Evolutionary conservation across 2,329 filamentous ascomycete species (phyloP).

Genomic region (Phaeomoniella chlamydospora): DNA sequence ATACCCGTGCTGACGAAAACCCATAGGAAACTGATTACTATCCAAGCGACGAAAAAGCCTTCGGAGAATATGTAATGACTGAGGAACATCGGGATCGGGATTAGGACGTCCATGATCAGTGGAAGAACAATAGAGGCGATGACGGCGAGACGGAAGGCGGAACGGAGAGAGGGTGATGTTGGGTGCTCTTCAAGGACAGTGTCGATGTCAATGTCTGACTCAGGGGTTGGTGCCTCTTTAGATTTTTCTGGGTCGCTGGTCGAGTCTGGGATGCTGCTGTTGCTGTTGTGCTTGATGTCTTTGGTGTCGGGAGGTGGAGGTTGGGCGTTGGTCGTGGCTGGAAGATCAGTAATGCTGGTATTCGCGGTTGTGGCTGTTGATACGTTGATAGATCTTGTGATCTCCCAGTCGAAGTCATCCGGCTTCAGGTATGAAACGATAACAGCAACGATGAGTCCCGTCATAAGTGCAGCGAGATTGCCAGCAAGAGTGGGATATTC

Average conservation of each 20-base stretch:
- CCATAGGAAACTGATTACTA: slow-evolving; percentile 13
- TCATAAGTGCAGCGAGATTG: slow-evolving; percentile 20
- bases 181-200: background rate
- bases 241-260: background rate
- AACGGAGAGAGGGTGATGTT: too few relatives aligned
- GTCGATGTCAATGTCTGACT: background rate
- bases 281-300: too few relatives aligned
- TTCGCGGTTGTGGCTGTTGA: background rate
- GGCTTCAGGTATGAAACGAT: slow-evolving; percentile 14
- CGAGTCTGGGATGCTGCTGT: background rate
- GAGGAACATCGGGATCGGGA: slow-evolving; percentile 41
- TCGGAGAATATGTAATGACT: slow-evolving; percentile 34
- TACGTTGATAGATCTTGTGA: background rate
- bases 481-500: slow-evolving; percentile 23
- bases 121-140: slow-evolving; percentile 21
- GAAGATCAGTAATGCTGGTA: background rate
- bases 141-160: slow-evolving; percentile 11
- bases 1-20: slow-evolving; percentile 10
- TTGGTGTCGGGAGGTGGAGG: background rate
- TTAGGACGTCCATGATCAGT: slow-evolving; percentile 29
- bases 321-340: background rate
- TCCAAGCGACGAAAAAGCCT: slow-evolving; percentile 14
- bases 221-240: background rate
- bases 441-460: slow-evolving; percentile 19
- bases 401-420: slow-evolving; percentile 12